Evolutionary conservation across 768 basidiomycete species (phyloP).

Genomic region (Dentipellis sp.): DNA sequence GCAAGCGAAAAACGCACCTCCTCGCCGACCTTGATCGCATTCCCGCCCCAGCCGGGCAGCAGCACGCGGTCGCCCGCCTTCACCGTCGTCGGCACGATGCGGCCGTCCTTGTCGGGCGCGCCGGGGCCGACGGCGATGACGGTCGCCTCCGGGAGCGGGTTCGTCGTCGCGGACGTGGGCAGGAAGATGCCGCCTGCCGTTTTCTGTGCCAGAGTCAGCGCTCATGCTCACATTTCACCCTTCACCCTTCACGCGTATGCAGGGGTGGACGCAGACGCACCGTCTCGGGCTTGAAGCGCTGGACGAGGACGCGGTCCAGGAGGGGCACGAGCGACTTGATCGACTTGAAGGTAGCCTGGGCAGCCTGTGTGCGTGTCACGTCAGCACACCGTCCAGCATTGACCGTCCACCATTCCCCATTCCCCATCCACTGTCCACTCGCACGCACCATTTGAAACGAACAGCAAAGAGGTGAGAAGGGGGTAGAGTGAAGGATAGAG

Average conservation of each 20-base stretch:
- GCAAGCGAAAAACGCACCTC: conserved; percentile 52
- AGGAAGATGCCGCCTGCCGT: conserved; percentile 95
- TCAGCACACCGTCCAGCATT: background rate
- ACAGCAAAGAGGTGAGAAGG: background rate
- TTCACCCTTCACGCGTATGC: too few relatives aligned
- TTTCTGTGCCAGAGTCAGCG: conserved; percentile 49
- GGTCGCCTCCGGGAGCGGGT: conserved; percentile 91
- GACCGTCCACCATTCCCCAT: too few relatives aligned
- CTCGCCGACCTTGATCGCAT: conserved; percentile 91
- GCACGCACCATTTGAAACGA: background rate
- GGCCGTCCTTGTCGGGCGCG: conserved; percentile 81
- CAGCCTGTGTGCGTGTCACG: conserved; percentile 38
- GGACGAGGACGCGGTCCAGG: conserved; percentile 93
- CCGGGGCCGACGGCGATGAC: conserved; percentile 96
- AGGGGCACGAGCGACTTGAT: conserved; percentile 88
- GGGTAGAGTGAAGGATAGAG: background rate
- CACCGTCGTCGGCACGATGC: conserved; percentile 63
- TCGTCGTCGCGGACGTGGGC: conserved; percentile 78
- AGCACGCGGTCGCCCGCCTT: conserved; percentile 89
- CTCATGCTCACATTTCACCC: background rate
- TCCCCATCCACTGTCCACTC: background rate
- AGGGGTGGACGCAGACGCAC: conserved; percentile 36
- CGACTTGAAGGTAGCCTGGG: conserved; percentile 90
- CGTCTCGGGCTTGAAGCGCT: conserved; percentile 94
- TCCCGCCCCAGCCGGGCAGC: conserved; percentile 95